A percentile compares a stretch with the other conserved stretches of the same genome.
phyloP scores from a whole-genome alignment of 2,329 filamentous ascomycete species.

The Pleoardoris graminearum region DNA sequence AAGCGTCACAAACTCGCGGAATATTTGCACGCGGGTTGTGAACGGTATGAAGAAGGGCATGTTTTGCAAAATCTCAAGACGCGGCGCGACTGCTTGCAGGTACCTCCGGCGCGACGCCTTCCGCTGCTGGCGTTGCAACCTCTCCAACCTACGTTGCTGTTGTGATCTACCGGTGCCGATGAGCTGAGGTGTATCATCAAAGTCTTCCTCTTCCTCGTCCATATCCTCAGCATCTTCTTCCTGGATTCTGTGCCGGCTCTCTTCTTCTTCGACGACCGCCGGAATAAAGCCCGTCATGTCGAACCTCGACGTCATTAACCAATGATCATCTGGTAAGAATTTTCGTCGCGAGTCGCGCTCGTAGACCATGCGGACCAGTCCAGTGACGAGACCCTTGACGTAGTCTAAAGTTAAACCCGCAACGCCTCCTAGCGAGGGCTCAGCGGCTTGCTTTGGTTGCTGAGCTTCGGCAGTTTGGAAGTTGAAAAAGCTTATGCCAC shows the following conservation, averaged over 20 bases:
- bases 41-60: conserved; percentile 98
- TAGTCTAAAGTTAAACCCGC: conserved; percentile 76
- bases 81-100: conserved; percentile 78
- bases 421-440: conserved; percentile 61
- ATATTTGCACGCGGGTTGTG: conserved; percentile 85
- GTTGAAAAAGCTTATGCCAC: conserved; percentile 46
- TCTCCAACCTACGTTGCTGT: conserved; percentile 65
- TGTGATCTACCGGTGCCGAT: conserved; percentile 65
- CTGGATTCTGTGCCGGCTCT: conserved; percentile 70
- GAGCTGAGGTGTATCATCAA: conserved; percentile 40
- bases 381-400: conserved; percentile 77
- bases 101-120: conserved; percentile 70
- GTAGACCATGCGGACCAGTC: conserved; percentile 83
- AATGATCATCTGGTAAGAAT: conserved; percentile 82
- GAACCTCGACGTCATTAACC: conserved; percentile 88
- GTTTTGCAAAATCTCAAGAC: conserved; percentile 87
- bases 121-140: conserved; percentile 65
- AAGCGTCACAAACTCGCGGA: conserved; percentile 84
- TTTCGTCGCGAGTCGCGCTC: conserved; percentile 87
- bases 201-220: conserved; percentile 47
- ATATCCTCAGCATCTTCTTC: conserved; percentile 64
- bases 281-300: conserved; percentile 87
- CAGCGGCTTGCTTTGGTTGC: conserved; percentile 32
- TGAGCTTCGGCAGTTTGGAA: conserved; percentile 25
- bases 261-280: conserved; percentile 85